These are phyloP conservation scores for Nissolia schottii DNA, from an alignment of 306 rosid genomes.

Conservation along the genomic window DNA sequence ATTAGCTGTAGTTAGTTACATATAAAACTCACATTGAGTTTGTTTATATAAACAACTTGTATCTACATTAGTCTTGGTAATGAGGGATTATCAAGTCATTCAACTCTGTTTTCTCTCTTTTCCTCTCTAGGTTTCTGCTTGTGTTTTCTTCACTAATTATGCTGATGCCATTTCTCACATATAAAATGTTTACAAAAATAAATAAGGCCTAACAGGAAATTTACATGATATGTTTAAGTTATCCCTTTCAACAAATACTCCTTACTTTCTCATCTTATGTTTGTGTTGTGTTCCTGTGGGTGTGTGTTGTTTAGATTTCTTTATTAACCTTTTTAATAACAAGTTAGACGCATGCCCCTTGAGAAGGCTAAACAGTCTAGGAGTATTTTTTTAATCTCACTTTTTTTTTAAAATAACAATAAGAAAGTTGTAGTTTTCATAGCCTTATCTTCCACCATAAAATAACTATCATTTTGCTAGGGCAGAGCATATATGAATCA, in stretches of 20 bases:
- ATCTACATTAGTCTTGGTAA: no score
- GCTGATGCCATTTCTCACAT: no score
- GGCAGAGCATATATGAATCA: neutral
- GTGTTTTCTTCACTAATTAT: no score
- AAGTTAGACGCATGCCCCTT: slow-evolving; percentile 9
- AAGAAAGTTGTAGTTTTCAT: neutral
- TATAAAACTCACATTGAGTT: no score
- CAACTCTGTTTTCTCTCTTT: no score
- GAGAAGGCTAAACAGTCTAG: neutral
- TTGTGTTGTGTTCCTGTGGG: neutral
- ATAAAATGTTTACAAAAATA: neutral
- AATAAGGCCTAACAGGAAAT: neutral
- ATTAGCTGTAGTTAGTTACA: no score
- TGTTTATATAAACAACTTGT: no score
- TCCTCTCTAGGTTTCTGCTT: no score
- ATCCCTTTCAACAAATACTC: neutral
- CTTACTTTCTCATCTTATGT: neutral
- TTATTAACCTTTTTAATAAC: neutral
- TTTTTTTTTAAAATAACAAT: neutral
- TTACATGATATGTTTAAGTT: no score
- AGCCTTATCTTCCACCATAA: neutral
- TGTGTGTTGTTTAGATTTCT: neutral
- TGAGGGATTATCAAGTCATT: no score
- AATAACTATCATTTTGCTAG: neutral
- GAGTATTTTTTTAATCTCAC: neutral